These are phyloP conservation scores for Penicillium pulvis DNA, from an alignment of 495 filamentous ascomycete species.

Conservation along the genomic window DNA sequence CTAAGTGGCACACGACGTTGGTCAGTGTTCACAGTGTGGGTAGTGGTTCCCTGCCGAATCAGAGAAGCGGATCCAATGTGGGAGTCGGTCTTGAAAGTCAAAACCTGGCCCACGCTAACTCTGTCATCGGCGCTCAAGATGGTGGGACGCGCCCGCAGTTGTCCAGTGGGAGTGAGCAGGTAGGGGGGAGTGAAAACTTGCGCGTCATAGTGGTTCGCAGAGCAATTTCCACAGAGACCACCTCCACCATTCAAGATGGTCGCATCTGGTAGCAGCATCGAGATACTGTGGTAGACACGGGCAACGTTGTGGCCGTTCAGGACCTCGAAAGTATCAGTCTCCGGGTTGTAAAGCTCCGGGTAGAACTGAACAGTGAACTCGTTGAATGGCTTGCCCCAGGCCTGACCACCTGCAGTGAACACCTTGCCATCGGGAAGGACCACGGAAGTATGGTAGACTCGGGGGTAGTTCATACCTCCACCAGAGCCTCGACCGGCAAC, in stretches of 20 bases:
- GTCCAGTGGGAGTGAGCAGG: slow-evolving; percentile 47
- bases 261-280: slow-evolving; percentile 57
- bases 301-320: slow-evolving; percentile 44
- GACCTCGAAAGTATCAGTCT: slow-evolving; percentile 36
- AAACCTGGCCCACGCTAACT: slow-evolving; percentile 28
- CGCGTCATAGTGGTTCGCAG: slow-evolving; percentile 58
- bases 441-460: slow-evolving; percentile 57
- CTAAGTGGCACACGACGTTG: slow-evolving; percentile 54
- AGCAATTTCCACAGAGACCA: slow-evolving; percentile 55
- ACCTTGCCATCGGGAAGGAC: slow-evolving; percentile 59
- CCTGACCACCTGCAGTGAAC: slow-evolving; percentile 58
- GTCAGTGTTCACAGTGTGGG: slow-evolving; percentile 62
- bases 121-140: slow-evolving; percentile 19
- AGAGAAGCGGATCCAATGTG: slow-evolving; percentile 30
- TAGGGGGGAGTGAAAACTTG: slow-evolving; percentile 61
- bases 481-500: slow-evolving; percentile 7
- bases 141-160: slow-evolving; percentile 42
- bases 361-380: slow-evolving; percentile 38
- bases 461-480: slow-evolving; percentile 43
- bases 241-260: slow-evolving; percentile 58
- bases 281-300: slow-evolving; percentile 59
- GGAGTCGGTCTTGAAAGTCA: slow-evolving; percentile 17
- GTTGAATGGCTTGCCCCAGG: slow-evolving; percentile 47
- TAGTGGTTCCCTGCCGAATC: slow-evolving; percentile 49
- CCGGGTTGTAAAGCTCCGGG: slow-evolving; percentile 56